Evolutionary conservation across 2,329 filamentous ascomycete genomes (phyloP).

Genomic region (Pseudocercospora fijiensis): DNA sequence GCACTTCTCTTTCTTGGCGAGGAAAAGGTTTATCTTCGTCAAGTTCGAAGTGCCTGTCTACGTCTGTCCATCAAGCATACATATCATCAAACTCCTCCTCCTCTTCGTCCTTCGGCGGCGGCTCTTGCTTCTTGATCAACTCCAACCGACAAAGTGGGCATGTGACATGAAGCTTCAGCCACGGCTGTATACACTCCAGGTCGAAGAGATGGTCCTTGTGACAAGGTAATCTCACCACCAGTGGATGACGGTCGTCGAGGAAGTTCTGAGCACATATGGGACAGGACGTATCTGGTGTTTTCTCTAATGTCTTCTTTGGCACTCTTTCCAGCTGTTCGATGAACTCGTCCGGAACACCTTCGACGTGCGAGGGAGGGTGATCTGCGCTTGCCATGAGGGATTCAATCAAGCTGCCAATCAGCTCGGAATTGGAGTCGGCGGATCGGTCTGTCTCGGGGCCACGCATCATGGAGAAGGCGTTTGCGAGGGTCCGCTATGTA

Average conservation of each 20-base stretch:
- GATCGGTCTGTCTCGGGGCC: conserved; percentile 23
- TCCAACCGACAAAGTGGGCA: conserved; percentile 63
- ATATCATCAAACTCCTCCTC: conserved; percentile 54
- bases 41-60: not conserved
- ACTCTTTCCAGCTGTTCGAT: conserved; percentile 61
- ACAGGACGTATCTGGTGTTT: conserved; percentile 53
- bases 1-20: no score
- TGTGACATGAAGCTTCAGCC: conserved; percentile 63
- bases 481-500: conserved; percentile 52
- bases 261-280: conserved; percentile 63
- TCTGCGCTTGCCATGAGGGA: conserved; percentile 57
- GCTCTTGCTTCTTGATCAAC: conserved; percentile 53
- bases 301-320: conserved; percentile 51
- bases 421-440: conserved; percentile 34
- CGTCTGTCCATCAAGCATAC: conserved; percentile 42
- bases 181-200: conserved; percentile 63
- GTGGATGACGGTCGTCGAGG: conserved; percentile 62
- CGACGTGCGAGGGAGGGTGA: conserved; percentile 58
- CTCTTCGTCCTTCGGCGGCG: conserved; percentile 45
- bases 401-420: conserved; percentile 58
- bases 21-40: no score
- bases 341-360: conserved; percentile 62
- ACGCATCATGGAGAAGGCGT: conserved; percentile 61
- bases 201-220: conserved; percentile 63
- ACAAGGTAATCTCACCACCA: conserved; percentile 63